phyloP scores from a whole-genome alignment of 2,329 filamentous ascomycete species.

The Penicillium sp. region DNA sequence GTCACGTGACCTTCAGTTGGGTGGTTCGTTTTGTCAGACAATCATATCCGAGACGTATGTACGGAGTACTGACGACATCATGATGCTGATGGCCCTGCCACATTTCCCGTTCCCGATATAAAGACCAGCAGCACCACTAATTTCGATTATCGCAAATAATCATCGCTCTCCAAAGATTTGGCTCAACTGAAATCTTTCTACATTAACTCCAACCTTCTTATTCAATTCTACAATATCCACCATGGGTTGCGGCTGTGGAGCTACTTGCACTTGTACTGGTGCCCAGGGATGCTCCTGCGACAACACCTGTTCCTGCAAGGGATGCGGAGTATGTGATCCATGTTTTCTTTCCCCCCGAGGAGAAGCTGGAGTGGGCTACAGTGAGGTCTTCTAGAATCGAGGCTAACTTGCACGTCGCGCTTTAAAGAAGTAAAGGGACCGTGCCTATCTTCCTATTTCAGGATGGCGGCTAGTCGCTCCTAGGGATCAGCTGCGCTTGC shows the following conservation, averaged over 20 bases:
- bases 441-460: not conserved
- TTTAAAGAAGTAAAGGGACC: slow-evolving; percentile 29
- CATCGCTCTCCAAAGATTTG: too few species aligned
- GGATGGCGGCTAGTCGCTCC: not conserved
- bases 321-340: slow-evolving; percentile 43
- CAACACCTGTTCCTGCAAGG: slow-evolving; percentile 41
- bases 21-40: too few species aligned
- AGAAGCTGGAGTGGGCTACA: not conserved
- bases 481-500: not conserved
- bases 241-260: slow-evolving; percentile 43
- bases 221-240: slow-evolving; percentile 11
- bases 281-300: slow-evolving; percentile 39
- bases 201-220: not conserved
- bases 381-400: not conserved
- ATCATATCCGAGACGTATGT: too few species aligned
- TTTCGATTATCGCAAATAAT: not conserved
- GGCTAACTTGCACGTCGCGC: slow-evolving; percentile 12
- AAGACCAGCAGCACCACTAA: not conserved
- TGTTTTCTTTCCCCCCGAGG: not conserved
- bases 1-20: too few species aligned
- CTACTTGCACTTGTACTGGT: slow-evolving; percentile 39
- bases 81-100: slow-evolving; percentile 21
- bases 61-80: slow-evolving; percentile 26
- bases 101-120: not conserved
- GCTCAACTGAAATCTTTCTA: not conserved